Base-by-base conservation (phyloP, 2,329 filamentous ascomycete species). In the Alternaria sp. region DNA sequence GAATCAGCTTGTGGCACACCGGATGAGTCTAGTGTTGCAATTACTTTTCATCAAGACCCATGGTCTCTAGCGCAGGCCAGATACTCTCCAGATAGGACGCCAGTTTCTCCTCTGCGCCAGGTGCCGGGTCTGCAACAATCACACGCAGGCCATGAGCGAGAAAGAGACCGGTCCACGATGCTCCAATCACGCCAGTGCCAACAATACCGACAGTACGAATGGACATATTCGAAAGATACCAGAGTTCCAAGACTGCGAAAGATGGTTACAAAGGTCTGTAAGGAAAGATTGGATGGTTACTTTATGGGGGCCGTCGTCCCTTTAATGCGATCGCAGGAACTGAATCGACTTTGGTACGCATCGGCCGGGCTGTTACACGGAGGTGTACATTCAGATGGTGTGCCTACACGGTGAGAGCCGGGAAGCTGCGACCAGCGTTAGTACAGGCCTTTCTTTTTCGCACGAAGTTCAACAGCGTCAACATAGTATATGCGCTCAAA, bases 141-240 rank as follows among this genome's bases (percentile, higher is more conserved):
- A 83, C 82, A 17, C 70, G 68, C n/a, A 79, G 64, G 19, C 80
- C 80, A 50, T 76, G 73, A 5, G 80, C 72, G 0, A 82, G 73
- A 54, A 82, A 82, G 0, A 82, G 71, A 10, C 78, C 79, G 2
- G 81, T 78, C 81, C 82, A 84, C 11, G 77, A 80, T 17, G 80
- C 77, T 15, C 80, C 81, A 17, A 82, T 82, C 13, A 78, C 73
- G 6, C 81, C 80, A 26, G 73, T 77, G 10, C 80, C 80, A 45
- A 82, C 76, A 5, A 81, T 70, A 49, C 70, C 70, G n/a, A 78
- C 67, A 7, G 63, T 55, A 21, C 60, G 57, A 9, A 66, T 61
- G 5, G 57, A 36, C 32, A 36, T 36, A 9, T 36, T n/a, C 15
- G 13, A 36, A n/a, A 36, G 32, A 36, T n/a, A 36, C 13, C 7